A percentile compares a stretch with the other conserved stretches of the same genome.
phyloP scores from a whole-genome alignment of 225 moss, liverwort and hornwort genomes.

The Marchantia polymorpha region DNA sequence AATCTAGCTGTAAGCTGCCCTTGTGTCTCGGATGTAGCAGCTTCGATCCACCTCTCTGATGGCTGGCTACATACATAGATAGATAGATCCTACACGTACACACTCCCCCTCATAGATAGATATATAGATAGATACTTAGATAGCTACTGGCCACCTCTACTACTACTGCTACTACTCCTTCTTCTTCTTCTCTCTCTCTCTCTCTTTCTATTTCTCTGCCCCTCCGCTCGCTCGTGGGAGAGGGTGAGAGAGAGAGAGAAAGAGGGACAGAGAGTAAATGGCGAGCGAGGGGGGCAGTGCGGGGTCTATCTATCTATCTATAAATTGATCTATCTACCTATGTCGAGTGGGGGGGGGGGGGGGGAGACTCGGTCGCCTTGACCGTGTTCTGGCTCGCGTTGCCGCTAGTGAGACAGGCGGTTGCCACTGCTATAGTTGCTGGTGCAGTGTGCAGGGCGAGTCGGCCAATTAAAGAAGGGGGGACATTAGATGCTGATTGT shows the following conservation, averaged over 20 bases:
- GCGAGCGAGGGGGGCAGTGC: background rate
- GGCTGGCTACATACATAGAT: background rate
- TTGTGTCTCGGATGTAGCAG: conserved; percentile 10
- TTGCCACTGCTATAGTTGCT: background rate
- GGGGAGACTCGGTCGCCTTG: too few relatives aligned
- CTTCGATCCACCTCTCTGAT: background rate
- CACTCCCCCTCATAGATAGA: too few relatives aligned
- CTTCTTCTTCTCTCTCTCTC: too few relatives aligned
- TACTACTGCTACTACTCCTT: too few relatives aligned
- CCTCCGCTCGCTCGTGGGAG: background rate
- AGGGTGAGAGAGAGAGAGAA: background rate
- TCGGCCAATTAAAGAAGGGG: background rate
- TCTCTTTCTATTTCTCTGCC: background rate
- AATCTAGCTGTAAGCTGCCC: conserved; percentile 13
- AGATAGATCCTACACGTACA: too few relatives aligned
- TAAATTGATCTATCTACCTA: background rate
- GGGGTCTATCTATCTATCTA: background rate
- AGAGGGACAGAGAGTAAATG: background rate
- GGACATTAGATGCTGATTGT: conserved; percentile 8
- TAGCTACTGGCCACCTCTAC: too few relatives aligned
- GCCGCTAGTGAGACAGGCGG: background rate
- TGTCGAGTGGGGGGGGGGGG: background rate
- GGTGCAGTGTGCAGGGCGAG: background rate
- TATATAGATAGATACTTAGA: too few relatives aligned
- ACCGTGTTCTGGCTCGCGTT: background rate